Percentiles rank a stretch among this genome's conserved stretches.
phyloP scores from a whole-genome alignment of 2,329 filamentous ascomycete species.

The Clonostachys rhizophaga region DNA sequence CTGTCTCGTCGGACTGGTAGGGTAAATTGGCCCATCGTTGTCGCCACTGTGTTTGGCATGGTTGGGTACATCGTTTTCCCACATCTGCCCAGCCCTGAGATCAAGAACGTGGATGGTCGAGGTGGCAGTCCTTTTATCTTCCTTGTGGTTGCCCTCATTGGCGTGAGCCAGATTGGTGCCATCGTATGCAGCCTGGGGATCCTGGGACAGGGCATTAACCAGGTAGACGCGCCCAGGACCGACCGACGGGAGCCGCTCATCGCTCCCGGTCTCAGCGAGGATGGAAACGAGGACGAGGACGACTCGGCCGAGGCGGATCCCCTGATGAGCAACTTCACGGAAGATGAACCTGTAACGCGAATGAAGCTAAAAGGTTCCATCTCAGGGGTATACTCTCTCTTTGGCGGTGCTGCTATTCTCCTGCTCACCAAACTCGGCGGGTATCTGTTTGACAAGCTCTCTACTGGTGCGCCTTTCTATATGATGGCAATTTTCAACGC shows the following conservation, averaged over 20 bases:
- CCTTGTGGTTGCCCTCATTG: constrained; percentile 72
- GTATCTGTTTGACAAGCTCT: constrained; percentile 72
- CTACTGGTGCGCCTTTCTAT: constrained; percentile 80
- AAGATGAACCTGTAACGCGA: constrained; percentile 33
- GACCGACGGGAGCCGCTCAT: constrained; percentile 16
- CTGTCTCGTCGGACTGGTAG: constrained; percentile 63
- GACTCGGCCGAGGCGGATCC: constrained; percentile 36
- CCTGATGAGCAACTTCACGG: constrained; percentile 23
- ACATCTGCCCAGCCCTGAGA: constrained; percentile 71
- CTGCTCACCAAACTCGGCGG: constrained; percentile 90
- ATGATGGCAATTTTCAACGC: constrained; percentile 90
- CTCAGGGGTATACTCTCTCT: constrained; percentile 89
- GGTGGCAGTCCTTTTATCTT: constrained; percentile 68
- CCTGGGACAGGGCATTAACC: constrained; percentile 74
- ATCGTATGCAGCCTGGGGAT: constrained; percentile 95
- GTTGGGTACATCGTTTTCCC: constrained; percentile 76
- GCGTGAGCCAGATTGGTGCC: constrained; percentile 90
- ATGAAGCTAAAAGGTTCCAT: constrained; percentile 83
- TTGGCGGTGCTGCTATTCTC: constrained; percentile 84
- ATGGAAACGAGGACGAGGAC: constrained; percentile 17
- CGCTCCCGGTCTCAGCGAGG: constrained; percentile 7
- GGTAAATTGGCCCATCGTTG: constrained; percentile 69
- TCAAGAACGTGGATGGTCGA: constrained; percentile 55
- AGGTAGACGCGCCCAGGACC: constrained; percentile 31
- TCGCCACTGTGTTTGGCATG: constrained; percentile 69